A percentile compares a stretch with the other conserved stretches of the same genome.
Conservation (phyloP, 2,329 filamentous ascomycete species). For the Pseudogymnoascus sp. region DNA sequence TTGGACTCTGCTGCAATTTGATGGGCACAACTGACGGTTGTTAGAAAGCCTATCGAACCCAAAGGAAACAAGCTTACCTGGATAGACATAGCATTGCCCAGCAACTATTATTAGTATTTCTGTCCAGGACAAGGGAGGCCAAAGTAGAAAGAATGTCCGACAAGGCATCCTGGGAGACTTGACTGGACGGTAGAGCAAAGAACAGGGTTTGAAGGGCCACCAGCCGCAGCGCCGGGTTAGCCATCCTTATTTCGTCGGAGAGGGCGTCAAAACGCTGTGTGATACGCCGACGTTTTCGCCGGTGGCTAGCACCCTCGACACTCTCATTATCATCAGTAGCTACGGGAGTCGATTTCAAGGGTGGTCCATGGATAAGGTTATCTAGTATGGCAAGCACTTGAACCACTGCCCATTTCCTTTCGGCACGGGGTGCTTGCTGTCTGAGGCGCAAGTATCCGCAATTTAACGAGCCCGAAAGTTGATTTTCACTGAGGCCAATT, state of each 20-base stretch:
- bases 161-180: slow-evolving; percentile 25
- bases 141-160: slow-evolving; percentile 50
- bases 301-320: slow-evolving; percentile 15
- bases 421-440: slow-evolving; percentile 43
- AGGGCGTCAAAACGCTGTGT: slow-evolving; percentile 20
- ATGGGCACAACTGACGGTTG: slow-evolving; percentile 35
- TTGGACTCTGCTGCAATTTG: slow-evolving; percentile 30
- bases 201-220: slow-evolving; percentile 44
- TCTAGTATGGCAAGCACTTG: slow-evolving; percentile 44
- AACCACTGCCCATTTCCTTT: slow-evolving; percentile 53
- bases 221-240: slow-evolving; percentile 19
- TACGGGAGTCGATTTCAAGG: neutral
- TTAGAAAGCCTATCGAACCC: neutral
- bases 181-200: slow-evolving; percentile 36
- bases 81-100: slow-evolving; percentile 83
- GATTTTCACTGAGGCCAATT: slow-evolving; percentile 27
- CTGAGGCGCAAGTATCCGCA: slow-evolving; percentile 45
- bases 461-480: slow-evolving; percentile 32
- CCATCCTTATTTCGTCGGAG: slow-evolving; percentile 20
- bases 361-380: slow-evolving; percentile 4
- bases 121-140: slow-evolving; percentile 54
- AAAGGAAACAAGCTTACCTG: slow-evolving; percentile 46
- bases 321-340: slow-evolving; percentile 12
- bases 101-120: slow-evolving; percentile 55
- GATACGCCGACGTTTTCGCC: slow-evolving; percentile 26